Conservation (phyloP, 148 eudicot species). For the Rhododendron mucronatum region DNA sequence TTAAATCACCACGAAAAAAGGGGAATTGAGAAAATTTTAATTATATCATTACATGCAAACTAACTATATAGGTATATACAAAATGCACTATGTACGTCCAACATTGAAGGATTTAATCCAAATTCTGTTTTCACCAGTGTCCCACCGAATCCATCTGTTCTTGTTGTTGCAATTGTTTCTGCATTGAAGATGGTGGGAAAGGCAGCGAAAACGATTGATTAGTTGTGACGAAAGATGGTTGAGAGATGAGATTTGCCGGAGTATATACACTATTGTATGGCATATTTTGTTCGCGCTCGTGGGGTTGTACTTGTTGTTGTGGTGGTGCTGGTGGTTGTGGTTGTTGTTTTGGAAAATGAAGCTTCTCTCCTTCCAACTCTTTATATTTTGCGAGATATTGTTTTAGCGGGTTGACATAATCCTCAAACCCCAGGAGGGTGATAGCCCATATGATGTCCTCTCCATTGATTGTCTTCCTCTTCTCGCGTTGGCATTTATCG, state of each 20-base stretch:
- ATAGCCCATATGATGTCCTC: constrained; percentile 77
- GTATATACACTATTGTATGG: constrained; percentile 42
- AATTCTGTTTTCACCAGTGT: background rate
- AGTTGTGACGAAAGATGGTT: constrained; percentile 27
- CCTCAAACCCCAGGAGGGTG: constrained; percentile 62
- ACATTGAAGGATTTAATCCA: background rate
- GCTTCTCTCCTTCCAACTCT: constrained; percentile 63
- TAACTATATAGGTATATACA: background rate
- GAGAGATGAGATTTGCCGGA: constrained; percentile 33
- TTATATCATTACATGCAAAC: background rate
- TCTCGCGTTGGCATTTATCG: constrained; percentile 73
- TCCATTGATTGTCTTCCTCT: constrained; percentile 70
- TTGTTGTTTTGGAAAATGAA: constrained; percentile 54
- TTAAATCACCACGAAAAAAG: background rate
- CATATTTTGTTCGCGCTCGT: constrained; percentile 30
- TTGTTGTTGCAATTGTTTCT: constrained; percentile 13
- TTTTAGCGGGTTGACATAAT: constrained; percentile 60
- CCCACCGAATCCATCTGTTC: constrained; percentile 15
- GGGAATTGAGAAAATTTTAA: background rate
- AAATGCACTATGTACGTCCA: background rate
- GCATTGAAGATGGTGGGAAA: constrained; percentile 34
- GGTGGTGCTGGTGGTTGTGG: background rate
- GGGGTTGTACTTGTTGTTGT: constrained; percentile 24
- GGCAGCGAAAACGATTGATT: constrained; percentile 45
- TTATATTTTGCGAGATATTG: constrained; percentile 47